Conservation (phyloP, 2,329 filamentous ascomycete species). For the Grosmannia penicillata region DNA sequence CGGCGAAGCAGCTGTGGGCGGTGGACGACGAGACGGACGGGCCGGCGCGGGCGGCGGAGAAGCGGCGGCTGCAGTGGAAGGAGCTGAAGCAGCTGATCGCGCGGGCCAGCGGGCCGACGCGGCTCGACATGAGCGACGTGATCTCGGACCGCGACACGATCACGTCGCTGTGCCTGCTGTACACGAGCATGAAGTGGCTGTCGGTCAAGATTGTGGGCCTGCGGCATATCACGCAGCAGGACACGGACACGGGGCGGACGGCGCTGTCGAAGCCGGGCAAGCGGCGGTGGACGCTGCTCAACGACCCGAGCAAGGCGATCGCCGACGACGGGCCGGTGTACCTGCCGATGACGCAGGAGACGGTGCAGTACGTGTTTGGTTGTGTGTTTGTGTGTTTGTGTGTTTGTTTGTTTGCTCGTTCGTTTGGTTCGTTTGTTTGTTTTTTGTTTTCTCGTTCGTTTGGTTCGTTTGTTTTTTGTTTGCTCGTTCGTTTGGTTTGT, state of each 20-base stretch:
- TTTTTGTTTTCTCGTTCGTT: no score
- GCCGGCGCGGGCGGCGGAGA: slow-evolving; percentile 46
- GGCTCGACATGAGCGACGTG: slow-evolving; percentile 63
- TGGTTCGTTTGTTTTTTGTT: no score
- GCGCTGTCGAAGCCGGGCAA: slow-evolving; percentile 41
- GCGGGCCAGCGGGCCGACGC: slow-evolving; percentile 31
- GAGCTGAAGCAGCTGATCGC: slow-evolving; percentile 43
- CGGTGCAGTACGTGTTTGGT: slow-evolving; percentile 45
- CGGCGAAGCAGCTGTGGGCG: slow-evolving; percentile 52
- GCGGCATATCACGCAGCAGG: slow-evolving; percentile 64
- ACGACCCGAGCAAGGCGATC: slow-evolving; percentile 41
- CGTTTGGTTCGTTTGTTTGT: no score
- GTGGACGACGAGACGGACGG: slow-evolving; percentile 43
- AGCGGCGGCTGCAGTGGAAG: slow-evolving; percentile 42
- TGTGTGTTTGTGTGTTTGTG: neutral
- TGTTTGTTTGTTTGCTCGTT: neutral
- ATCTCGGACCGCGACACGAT: slow-evolving; percentile 83
- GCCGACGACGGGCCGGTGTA: slow-evolving; percentile 57
- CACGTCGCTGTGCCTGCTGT: slow-evolving; percentile 70
- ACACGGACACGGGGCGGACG: slow-evolving; percentile 47
- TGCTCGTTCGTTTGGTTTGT: no score
- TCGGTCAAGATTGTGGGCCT: slow-evolving; percentile 68
- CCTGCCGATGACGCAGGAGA: slow-evolving; percentile 76
- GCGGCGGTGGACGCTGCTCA: slow-evolving; percentile 69
- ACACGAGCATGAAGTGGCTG: slow-evolving; percentile 98